Base-by-base conservation (phyloP, 768 basidiomycete genomes). In the Russula virescens region DNA sequence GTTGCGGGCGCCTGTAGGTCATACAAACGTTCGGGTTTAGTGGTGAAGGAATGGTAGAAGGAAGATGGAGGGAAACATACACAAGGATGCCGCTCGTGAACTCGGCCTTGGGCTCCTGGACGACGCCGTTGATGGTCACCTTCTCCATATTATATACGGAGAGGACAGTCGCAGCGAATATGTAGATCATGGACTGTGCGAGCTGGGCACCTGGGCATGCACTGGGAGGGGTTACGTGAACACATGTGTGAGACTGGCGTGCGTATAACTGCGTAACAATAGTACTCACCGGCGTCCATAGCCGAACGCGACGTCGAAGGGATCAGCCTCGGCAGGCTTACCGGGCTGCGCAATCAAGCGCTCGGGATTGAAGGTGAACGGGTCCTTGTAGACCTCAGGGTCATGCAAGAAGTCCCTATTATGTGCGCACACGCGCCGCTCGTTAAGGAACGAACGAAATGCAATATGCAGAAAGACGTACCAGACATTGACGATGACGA, bases 401-500 rank as follows among this genome's bases (percentile, higher is more conserved):
- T 75, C 69, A 53, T 70, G 73, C 45, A 72, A 34, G 49, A 75
- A 68, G 28, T 55, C 56, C 72, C 74, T 75, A 23, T 38, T 19
- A 43, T 43, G 5, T 38, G 38, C 13, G 38, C 13, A 11, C 8
- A 14, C 38, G 28, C 34, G 28, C 19, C 31, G 55, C n/a, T 10
- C 21, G 18, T 13, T 18, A 25, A 4, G 26, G 11, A 25, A 25
- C 42, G 11, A 19, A 25, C 42, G 2, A 8, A 4, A 43, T 3
- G 38, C 18, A 43, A 8, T 13, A 3, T 6, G 11, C 11, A 8
- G 7, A 4, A 49, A 19, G 14, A 2, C 67, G 18, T 53, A 76
- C 77, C 72, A 73, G 53, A 73, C 68, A 53, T 78, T 78, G 0
- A 71, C 61, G 53, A 76, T 66, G 21, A 77, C 63, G 45, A 75